Conservation (phyloP, 2,329 filamentous ascomycete species). For the Diplocarpon mali region DNA sequence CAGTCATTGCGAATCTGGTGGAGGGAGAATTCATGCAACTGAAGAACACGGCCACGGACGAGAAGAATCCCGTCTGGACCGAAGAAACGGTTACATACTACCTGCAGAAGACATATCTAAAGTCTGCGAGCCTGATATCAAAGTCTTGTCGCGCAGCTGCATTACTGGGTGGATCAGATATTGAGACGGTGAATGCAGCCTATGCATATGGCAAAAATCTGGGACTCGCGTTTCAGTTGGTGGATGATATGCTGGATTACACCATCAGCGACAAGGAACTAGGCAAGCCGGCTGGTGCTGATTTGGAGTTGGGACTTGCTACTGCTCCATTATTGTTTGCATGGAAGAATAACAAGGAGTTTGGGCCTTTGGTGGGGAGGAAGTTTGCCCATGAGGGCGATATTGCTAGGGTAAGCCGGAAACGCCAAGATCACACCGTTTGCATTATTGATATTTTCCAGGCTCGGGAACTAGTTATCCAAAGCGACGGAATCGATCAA, state of each 20-base stretch:
- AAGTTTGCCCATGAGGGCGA: conserved; percentile 82
- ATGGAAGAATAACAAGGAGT: conserved; percentile 78
- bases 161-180: conserved; percentile 66
- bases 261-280: conserved; percentile 75
- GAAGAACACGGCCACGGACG: conserved; percentile 87
- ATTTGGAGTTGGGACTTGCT: conserved; percentile 84
- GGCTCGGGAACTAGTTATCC: conserved; percentile 76
- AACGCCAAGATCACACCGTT: background rate
- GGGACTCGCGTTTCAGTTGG: conserved; percentile 89
- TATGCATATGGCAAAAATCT: conserved; percentile 91
- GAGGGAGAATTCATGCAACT: conserved; percentile 99
- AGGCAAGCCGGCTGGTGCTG: conserved; percentile 89
- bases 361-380: conserved; percentile 80
- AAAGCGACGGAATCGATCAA: conserved; percentile 82
- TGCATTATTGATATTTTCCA: conserved; percentile 29
- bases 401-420: conserved; percentile 61
- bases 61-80: conserved; percentile 72
- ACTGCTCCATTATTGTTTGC: conserved; percentile 92
- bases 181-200: conserved; percentile 75
- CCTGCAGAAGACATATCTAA: conserved; percentile 95
- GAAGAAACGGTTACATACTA: conserved; percentile 90
- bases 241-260: conserved; percentile 97
- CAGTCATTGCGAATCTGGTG: conserved; percentile 93
- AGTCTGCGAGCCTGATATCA: conserved; percentile 89
- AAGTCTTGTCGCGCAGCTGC: conserved; percentile 91